Percentiles rank a stretch among this genome's conserved stretches.
phyloP scores from a whole-genome alignment of 495 filamentous ascomycete species.

The Penicillium salamii region DNA sequence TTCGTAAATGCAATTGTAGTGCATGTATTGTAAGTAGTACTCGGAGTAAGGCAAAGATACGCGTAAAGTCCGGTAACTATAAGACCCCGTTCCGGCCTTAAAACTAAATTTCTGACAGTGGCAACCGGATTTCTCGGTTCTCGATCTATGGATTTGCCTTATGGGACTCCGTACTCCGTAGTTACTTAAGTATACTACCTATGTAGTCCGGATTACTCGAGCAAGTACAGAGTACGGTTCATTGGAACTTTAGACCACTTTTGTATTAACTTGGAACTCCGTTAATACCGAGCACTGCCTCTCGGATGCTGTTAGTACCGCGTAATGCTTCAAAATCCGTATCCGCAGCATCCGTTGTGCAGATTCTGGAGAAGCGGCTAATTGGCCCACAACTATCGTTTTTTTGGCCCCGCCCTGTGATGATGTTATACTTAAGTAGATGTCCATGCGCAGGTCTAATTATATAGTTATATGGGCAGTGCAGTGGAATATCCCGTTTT shows the following conservation, averaged over 20 bases:
- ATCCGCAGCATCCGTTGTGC: conserved; percentile 1
- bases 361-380: background rate
- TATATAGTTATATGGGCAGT: no score
- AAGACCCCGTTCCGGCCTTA: conserved; percentile 11
- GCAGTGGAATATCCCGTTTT: no score
- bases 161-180: no score
- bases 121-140: conserved; percentile 29
- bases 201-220: no score
- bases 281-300: conserved; percentile 6
- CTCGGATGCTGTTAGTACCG: background rate
- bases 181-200: no score
- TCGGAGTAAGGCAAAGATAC: conserved; percentile 8
- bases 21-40: no score
- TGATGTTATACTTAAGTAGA: background rate
- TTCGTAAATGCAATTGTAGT: no score
- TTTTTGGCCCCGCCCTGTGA: background rate
- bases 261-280: no score
- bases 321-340: background rate
- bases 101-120: conserved; percentile 24
- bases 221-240: no score
- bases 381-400: conserved; percentile 4
- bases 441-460: background rate
- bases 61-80: conserved; percentile 5
- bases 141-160: background rate
- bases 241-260: no score